Percentiles rank a stretch among this genome's conserved stretches.
These are phyloP conservation scores for Russula sp. DNA, from an alignment of 768 basidiomycete species.

Conservation along the genomic window DNA sequence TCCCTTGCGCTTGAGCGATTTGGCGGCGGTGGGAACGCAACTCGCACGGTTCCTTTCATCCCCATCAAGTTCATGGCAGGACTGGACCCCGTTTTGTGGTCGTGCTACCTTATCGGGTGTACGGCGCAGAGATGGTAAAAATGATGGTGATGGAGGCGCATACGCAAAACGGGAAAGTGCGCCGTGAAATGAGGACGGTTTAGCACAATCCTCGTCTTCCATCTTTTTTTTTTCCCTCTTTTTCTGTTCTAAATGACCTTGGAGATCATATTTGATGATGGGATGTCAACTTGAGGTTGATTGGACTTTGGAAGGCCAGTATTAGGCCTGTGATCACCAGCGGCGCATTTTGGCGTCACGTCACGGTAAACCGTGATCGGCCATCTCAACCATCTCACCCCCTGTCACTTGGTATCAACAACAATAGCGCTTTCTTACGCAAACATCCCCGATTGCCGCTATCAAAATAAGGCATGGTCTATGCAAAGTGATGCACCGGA, in stretches of 20 bases:
- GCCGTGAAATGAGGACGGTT: not conserved
- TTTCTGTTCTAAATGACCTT: not conserved
- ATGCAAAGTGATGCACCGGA: too few species aligned
- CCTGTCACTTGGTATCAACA: too few species aligned
- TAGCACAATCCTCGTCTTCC: not conserved
- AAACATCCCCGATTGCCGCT: too few species aligned
- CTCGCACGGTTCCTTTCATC: too few species aligned
- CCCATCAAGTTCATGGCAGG: not conserved
- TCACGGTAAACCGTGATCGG: too few species aligned
- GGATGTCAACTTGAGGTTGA: constrained; percentile 1
- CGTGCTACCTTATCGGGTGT: not conserved
- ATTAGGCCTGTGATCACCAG: too few species aligned
- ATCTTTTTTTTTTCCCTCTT: not conserved
- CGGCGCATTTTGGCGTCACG: too few species aligned
- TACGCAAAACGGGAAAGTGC: constrained; percentile 3
- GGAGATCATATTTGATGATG: not conserved
- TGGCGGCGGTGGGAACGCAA: too few species aligned
- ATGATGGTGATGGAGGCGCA: not conserved
- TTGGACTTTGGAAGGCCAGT: too few species aligned
- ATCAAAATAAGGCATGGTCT: too few species aligned
- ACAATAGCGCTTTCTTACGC: too few species aligned
- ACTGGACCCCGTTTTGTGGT: not conserved
- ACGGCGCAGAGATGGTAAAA: not conserved
- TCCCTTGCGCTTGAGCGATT: not conserved
- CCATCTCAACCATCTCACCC: too few species aligned